phyloP scores from a whole-genome alignment of 2,329 filamentous ascomycete species.

The Fusarium sp. region DNA sequence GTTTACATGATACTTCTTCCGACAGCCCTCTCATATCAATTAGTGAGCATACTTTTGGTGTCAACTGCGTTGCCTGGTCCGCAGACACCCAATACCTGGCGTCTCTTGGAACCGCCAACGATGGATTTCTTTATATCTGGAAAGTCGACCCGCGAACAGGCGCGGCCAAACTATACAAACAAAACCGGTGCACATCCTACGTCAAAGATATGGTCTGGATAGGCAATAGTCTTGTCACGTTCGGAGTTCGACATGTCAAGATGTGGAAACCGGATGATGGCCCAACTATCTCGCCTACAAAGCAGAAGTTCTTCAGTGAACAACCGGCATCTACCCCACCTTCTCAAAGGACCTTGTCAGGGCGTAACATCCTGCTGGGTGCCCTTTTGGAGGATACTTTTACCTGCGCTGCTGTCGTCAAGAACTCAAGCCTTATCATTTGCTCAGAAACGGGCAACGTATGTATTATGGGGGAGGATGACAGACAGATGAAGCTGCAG shows the following conservation, averaged over 20 bases:
- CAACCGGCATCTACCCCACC: conserved; percentile 49
- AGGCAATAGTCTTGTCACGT: conserved; percentile 83
- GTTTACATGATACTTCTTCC: conserved; percentile 80
- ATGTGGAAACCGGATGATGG: conserved; percentile 87
- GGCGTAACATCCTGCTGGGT: conserved; percentile 89
- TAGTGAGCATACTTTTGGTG: conserved; percentile 90
- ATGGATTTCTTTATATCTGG: conserved; percentile 96
- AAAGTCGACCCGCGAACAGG: conserved; percentile 85
- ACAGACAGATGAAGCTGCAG: conserved; percentile 76
- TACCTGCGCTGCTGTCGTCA: conserved; percentile 77
- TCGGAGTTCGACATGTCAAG: conserved; percentile 92
- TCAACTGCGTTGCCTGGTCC: conserved; percentile 90
- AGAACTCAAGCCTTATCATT: conserved; percentile 80
- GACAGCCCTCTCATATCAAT: conserved; percentile 88
- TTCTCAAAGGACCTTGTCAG: conserved; percentile 75
- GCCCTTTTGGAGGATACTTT: conserved; percentile 86
- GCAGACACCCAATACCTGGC: conserved; percentile 87
- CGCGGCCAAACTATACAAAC: conserved; percentile 80
- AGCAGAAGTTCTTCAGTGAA: conserved; percentile 67
- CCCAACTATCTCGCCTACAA: conserved; percentile 70
- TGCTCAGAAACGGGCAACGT: conserved; percentile 90
- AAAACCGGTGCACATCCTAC: conserved; percentile 91
- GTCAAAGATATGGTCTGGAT: conserved; percentile 93
- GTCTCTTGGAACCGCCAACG: conserved; percentile 88
- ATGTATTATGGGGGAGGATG: conserved; percentile 86